phyloP scores from a whole-genome alignment of 2,329 filamentous ascomycete species.

The Epicoccum nigrum region DNA sequence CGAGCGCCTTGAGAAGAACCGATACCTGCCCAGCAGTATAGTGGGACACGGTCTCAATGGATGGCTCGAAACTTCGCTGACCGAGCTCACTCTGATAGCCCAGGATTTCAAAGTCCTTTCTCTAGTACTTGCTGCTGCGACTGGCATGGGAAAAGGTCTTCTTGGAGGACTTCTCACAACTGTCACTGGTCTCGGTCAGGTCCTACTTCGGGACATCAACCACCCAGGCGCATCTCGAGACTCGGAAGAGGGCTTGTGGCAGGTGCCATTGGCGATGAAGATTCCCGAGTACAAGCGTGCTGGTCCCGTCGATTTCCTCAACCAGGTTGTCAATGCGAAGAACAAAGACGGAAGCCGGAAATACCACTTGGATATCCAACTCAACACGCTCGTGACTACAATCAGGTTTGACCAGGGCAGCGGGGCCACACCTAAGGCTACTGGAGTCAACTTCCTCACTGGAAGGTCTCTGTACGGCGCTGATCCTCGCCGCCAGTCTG shows the following conservation, averaged over 20 bases:
- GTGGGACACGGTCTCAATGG: conserved; percentile 63
- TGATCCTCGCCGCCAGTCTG: conserved; percentile 37
- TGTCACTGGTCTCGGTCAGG: conserved; percentile 52
- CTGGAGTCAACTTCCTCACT: conserved; percentile 49
- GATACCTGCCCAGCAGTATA: conserved; percentile 54
- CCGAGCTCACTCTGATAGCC: conserved; percentile 57
- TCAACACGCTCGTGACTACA: conserved; percentile 69
- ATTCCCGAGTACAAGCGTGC: conserved; percentile 51
- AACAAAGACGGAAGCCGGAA: conserved; percentile 57
- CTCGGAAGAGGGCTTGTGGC: conserved; percentile 57
- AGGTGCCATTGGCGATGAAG: conserved; percentile 62
- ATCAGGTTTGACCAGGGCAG: conserved; percentile 68
- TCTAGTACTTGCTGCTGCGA: conserved; percentile 57
- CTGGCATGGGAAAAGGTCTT: conserved; percentile 54
- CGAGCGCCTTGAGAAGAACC: conserved; percentile 57
- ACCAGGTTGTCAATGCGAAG: conserved; percentile 54
- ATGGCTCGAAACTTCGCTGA: conserved; percentile 60
- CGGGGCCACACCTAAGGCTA: conserved; percentile 54
- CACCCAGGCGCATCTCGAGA: conserved; percentile 54
- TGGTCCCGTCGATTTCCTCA: conserved; percentile 61
- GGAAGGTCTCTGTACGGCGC: conserved; percentile 50
- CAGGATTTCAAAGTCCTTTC: conserved; percentile 61
- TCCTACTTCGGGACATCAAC: conserved; percentile 60
- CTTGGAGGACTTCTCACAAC: conserved; percentile 46
- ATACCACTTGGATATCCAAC: conserved; percentile 62